Evolutionary conservation across 2,329 filamentous ascomycete genomes (phyloP), one percentile per base, ranked within the genome.

Genomic region (Capronia epimyces): DNA sequence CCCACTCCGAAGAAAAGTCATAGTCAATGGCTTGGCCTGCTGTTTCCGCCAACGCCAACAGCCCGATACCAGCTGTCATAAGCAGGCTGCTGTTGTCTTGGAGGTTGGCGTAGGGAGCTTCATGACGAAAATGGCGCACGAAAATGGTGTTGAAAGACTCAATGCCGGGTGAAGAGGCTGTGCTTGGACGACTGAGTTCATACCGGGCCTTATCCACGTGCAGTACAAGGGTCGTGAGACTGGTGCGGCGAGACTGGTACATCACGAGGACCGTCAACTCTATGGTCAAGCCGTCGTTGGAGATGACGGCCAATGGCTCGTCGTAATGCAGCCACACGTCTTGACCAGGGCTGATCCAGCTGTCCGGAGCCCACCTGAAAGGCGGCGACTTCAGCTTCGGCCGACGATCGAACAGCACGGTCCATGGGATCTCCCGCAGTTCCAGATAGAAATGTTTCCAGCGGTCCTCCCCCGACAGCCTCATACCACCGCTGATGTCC

Each of bases 301-400:
- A 39, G 20, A 39, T 39, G 16, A 39, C 20, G 13, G 9, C 36
- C 7, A 39, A 4, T 27, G 16, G 25, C 6, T 45, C 43, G 18
- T 45, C 43, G 27, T 45, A 45, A 24, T 45, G 43, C 13, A 45
- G 27, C 43, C 43, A 45, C 10, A 45, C 43, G n/a, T 34, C 27
- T 20, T 32, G 43, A 6, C 43, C 43, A 8, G 43, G 27, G 9
- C 43, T 45, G 43, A 45, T 45, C 36, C 36, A 39, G 36, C 36
- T 39, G 36, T 8, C 36, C 5, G 36, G 36, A 8, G 36, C 36
- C 36, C 36, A 39, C 20, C 36, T 39, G 36, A 39, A 39, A 3
- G 36, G 36, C 7, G 4, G 10, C 3, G 16, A 39, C 13, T 18
- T 8, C 20, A 39, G 3, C 20, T 39, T 39, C 36, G 36, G 36